A percentile compares a stretch with the other conserved stretches of the same genome.
Evolutionary conservation across 139 green algal species (phyloP).

Genomic region (Ettlia oleoabundans): DNA sequence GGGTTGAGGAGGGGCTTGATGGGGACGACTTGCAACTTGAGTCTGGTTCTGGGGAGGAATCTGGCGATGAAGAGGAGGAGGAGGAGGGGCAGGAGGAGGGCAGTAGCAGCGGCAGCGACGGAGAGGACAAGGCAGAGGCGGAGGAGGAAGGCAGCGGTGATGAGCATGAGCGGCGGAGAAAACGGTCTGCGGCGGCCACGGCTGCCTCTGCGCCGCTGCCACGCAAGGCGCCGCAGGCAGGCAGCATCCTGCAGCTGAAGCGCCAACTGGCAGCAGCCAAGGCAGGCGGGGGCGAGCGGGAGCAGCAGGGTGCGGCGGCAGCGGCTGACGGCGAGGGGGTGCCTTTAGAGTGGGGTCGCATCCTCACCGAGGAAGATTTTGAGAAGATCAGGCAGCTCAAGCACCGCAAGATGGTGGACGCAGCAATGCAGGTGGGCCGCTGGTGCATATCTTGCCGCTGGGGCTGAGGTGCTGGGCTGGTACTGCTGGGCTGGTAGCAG

Average conservation of each 20-base stretch:
- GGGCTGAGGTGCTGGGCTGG: no score
- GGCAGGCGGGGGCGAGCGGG: not conserved
- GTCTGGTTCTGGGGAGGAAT: conserved; percentile 8
- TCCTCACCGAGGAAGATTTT: conserved; percentile 91
- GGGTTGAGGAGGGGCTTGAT: conserved; percentile 31
- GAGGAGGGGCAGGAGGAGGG: conserved; percentile 25
- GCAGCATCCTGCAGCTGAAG: conserved; percentile 51
- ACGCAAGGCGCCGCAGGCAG: conserved; percentile 13
- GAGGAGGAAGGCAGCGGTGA: not conserved
- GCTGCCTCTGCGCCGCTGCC: not conserved
- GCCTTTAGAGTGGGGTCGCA: conserved; percentile 74
- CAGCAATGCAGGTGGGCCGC: conserved; percentile 60
- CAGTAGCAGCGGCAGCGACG: conserved; percentile 1
- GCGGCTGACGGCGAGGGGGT: conserved; percentile 11
- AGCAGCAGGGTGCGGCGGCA: not conserved
- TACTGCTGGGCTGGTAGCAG: no score
- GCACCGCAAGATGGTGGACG: conserved; percentile 64
- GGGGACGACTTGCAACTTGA: conserved; percentile 4
- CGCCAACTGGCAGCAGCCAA: conserved; percentile 44
- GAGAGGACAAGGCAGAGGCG: conserved; percentile 7
- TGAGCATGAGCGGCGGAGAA: conserved; percentile 21
- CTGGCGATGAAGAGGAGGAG: conserved; percentile 32
- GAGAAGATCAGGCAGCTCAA: conserved; percentile 74
- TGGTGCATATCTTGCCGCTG: no score
- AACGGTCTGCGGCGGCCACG: no score